Evolutionary conservation across 768 basidiomycete species (phyloP).

Genomic region (Coprinopsis sp.): DNA sequence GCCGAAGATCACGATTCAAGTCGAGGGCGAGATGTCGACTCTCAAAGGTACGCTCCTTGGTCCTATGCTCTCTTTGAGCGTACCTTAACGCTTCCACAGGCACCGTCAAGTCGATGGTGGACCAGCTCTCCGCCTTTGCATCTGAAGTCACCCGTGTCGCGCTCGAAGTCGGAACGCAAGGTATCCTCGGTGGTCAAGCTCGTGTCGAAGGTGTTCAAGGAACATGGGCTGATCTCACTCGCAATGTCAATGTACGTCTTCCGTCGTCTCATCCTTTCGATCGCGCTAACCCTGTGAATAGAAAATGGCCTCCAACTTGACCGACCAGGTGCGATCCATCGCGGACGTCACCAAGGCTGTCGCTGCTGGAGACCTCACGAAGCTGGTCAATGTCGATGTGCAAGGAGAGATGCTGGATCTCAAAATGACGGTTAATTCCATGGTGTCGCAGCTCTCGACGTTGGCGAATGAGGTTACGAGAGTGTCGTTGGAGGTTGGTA

Average conservation of each 20-base stretch:
- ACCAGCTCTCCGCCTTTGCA: slow-evolving; percentile 82
- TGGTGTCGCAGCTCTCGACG: slow-evolving; percentile 75
- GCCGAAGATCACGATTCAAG: slow-evolving; percentile 89
- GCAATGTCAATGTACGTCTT: slow-evolving; percentile 77
- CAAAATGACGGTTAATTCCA: slow-evolving; percentile 84
- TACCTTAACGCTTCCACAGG: slow-evolving; percentile 20
- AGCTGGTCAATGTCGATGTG: slow-evolving; percentile 87
- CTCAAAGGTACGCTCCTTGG: slow-evolving; percentile 46
- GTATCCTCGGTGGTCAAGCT: slow-evolving; percentile 88
- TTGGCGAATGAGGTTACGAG: slow-evolving; percentile 81
- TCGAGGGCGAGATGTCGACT: slow-evolving; percentile 81
- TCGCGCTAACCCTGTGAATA: slow-evolving; percentile 20
- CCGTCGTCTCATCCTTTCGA: background rate
- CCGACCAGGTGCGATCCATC: slow-evolving; percentile 86
- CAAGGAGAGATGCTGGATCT: slow-evolving; percentile 92
- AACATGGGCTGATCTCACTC: slow-evolving; percentile 87
- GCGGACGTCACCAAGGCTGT: slow-evolving; percentile 89
- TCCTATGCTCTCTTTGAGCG: background rate
- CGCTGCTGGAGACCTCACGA: slow-evolving; percentile 77
- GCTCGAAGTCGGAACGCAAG: slow-evolving; percentile 86
- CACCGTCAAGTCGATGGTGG: slow-evolving; percentile 94
- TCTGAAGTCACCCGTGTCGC: slow-evolving; percentile 81
- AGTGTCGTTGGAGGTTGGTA: slow-evolving; percentile 89
- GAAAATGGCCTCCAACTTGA: slow-evolving; percentile 84
- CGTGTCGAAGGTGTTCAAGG: slow-evolving; percentile 88